A percentile compares a stretch with the other conserved stretches of the same genome.
Conservation (phyloP, 192 early-diverging fungal species). For the Backusella psychrophila region DNA sequence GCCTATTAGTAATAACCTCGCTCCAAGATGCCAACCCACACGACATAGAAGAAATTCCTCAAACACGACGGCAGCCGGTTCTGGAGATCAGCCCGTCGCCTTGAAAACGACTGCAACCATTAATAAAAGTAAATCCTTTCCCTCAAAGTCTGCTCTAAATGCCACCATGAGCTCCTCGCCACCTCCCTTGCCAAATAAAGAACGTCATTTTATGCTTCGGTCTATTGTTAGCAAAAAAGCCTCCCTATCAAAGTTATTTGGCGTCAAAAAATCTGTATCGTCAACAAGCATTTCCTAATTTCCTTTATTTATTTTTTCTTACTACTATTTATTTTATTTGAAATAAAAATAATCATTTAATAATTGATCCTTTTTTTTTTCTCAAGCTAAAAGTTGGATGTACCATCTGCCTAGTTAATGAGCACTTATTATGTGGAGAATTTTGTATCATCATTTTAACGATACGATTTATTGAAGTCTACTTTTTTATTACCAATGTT, state of each 20-base stretch:
- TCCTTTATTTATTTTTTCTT: background rate
- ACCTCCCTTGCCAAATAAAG: slow-evolving; percentile 12
- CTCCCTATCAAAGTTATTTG: slow-evolving; percentile 27
- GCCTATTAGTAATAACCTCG: slow-evolving; percentile 32
- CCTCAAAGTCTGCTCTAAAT: background rate
- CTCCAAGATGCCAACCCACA: slow-evolving; percentile 10
- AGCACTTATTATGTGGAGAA: background rate
- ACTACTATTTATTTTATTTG: background rate
- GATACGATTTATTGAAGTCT: background rate
- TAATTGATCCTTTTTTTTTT: no score
- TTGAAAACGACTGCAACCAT: background rate
- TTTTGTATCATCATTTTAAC: background rate
- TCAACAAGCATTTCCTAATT: background rate
- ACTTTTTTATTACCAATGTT: background rate
- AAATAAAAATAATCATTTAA: background rate
- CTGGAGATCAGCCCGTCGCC: background rate
- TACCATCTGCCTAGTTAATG: background rate
- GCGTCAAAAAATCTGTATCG: slow-evolving; percentile 10
- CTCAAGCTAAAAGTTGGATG: background rate
- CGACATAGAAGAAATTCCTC: background rate
- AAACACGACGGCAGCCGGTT: background rate
- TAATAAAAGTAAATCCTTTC: slow-evolving; percentile 14
- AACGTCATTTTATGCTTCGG: slow-evolving; percentile 24
- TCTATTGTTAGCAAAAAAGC: slow-evolving; percentile 32
- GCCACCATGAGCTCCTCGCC: background rate